phyloP scores from a whole-genome alignment of 2,329 filamentous ascomycete genomes.

The Sporothrix variecibatus region DNA sequence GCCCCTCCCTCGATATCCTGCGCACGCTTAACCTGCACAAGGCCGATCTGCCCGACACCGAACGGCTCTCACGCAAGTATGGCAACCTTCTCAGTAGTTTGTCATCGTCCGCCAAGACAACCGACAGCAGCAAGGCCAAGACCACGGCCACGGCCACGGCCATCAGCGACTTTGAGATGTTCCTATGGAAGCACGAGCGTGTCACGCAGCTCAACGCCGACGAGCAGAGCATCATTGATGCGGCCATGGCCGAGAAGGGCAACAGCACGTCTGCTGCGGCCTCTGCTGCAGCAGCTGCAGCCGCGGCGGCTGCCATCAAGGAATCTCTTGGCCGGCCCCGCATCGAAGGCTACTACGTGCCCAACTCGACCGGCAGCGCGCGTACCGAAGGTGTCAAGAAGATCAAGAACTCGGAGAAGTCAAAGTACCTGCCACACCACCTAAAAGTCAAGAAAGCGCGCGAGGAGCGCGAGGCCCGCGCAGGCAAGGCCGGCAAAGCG shows the following conservation, averaged over 20 bases:
- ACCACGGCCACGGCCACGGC: background rate
- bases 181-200: conserved; percentile 60
- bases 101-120: background rate
- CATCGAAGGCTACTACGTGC: conserved; percentile 76
- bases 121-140: conserved; percentile 35
- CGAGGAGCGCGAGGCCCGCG: conserved; percentile 83
- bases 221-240: conserved; percentile 29
- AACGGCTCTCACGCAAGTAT: conserved; percentile 53
- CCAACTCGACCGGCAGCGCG: conserved; percentile 81
- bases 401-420: conserved; percentile 96
- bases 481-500: conserved; percentile 61
- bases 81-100: background rate
- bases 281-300: conserved; percentile 30
- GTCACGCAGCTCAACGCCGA: conserved; percentile 57
- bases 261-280: conserved; percentile 29
- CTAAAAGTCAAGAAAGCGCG: conserved; percentile 92
- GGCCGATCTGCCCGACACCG: conserved; percentile 52
- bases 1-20: conserved; percentile 49
- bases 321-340: conserved; percentile 34
- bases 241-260: conserved; percentile 23
- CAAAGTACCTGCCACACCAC: conserved; percentile 95
- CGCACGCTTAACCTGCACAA: conserved; percentile 46
- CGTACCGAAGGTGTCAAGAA: conserved; percentile 93
- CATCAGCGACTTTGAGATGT: conserved; percentile 44
- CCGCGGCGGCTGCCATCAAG: conserved; percentile 32